phyloP scores from a whole-genome alignment of 169 alveolate genomes.

The Plasmodium gonderi region DNA sequence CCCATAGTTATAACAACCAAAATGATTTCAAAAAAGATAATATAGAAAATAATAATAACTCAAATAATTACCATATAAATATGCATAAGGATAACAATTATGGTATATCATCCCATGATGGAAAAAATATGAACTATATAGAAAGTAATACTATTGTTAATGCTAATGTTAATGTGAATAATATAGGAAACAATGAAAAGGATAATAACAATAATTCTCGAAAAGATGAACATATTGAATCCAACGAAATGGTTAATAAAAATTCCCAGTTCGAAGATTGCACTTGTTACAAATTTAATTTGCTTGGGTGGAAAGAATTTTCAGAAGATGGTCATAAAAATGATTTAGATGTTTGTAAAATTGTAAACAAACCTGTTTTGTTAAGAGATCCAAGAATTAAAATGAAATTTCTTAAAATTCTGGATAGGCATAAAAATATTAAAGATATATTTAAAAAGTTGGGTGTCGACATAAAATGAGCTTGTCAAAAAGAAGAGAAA shows the following conservation, averaged over 20 bases:
- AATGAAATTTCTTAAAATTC: constrained; percentile 74
- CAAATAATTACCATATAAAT: background rate
- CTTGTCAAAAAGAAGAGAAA: background rate
- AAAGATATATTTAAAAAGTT: constrained; percentile 71
- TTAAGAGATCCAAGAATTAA: constrained; percentile 70
- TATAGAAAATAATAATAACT: background rate
- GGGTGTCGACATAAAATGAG: constrained; percentile 70
- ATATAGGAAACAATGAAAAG: background rate
- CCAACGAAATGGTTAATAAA: constrained; percentile 9
- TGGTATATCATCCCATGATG: background rate
- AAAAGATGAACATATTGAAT: background rate
- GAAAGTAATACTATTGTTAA: background rate
- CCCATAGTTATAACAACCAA: background rate
- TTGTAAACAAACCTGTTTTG: constrained; percentile 65
- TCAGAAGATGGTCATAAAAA: constrained; percentile 75
- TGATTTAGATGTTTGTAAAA: constrained; percentile 74
- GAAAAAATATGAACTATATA: background rate
- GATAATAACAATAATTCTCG: background rate
- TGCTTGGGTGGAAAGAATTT: constrained; percentile 74
- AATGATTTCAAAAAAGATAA: background rate
- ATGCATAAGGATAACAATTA: background rate
- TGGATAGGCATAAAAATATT: constrained; percentile 68
- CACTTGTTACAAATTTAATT: constrained; percentile 48
- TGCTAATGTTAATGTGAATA: background rate
- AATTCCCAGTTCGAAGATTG: constrained; percentile 32